Base-by-base conservation (phyloP, 1,284 basidiomycete genomes). In the Gomphus bonarii region DNA sequence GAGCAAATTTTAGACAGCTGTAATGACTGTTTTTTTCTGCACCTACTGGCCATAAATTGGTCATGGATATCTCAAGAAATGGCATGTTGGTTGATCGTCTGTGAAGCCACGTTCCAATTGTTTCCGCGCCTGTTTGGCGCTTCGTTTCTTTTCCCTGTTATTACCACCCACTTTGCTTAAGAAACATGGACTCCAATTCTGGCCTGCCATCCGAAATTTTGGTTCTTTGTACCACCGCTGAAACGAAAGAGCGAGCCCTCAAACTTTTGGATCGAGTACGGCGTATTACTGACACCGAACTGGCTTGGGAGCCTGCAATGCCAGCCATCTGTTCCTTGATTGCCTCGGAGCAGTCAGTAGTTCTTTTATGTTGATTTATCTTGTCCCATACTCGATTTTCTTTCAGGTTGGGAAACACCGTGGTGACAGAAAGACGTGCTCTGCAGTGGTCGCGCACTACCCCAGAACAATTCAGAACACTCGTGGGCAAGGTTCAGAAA, bases 171-270 rank as follows among this genome's bases (percentile, higher is more conserved):
- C 20, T 42, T n/a, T 50, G 31, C 33, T 25, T 30, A 35, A 30
- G 5, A 10, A 31, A n/a, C 28, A 57, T 57, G 55, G 55, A 57
- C 36, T 7, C 35, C 28, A 57, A 57, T 43, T 20, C 49, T 16
- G 55, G 55, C 25, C n/a, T 57, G 28, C 55, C 55, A n/a, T 40
- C 55, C n/a, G 55, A 57, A 51, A 57, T 57, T 16, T n/a, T 51
- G 20, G 18, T 57, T 43, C 55, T 57, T 10, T 57, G 55, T 48
- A 57, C 55, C 35, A 50, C 55, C 7, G 12, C 55, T 28, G 48
- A 57, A 18, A 57, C 55, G 22, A 57, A 51, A 35, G 55, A 57
- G n/a, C 22, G 51, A 40, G 55, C 55, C 12, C 36, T 51, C 20
- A 11, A 40, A 9, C 55, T 57, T 57, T 43, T 40, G 38, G 48